Evolutionary conservation across 306 rosid species (phyloP), one percentile per base, ranked within the genome.

Genomic region (Prinsepia uniflora): DNA sequence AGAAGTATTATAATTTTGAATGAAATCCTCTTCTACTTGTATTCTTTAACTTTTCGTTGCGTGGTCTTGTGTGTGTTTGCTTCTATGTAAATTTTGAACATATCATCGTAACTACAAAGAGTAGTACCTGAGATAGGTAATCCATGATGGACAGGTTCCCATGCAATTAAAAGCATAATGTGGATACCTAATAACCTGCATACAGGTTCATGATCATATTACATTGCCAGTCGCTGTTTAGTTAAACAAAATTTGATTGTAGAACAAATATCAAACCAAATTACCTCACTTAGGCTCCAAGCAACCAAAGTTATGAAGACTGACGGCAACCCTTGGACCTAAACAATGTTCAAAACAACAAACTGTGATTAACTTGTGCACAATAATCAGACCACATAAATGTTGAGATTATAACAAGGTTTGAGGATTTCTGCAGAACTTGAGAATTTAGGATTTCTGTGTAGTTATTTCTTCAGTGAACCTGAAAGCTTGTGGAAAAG

Each of bases 271-370:
- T 72, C 20, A 40, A n/a, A 39, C 30, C 54, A 67, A 72, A 55
- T 73, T 68, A 91, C 99, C 91, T 94, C 97, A 77, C 84, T 78
- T 55, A 86, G 69, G 87, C 96, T 89, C 99, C 99, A 91, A 54
- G 95, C 91, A 70, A 85, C 36, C 79, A 91, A 86, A 72, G 95
- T 89, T 72, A 91, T 83, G 67, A 91, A 86, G 67, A 91, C 86
- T 10, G 90, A 80, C n/a, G 92, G 90, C 46, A 78, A 71, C 73
- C 83, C 85, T 78, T 89, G 96, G 57, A 94, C 82, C 96, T 91
- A 61, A 71, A 75, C 65, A 63, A 71, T 17, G 77, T 11, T 63
- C 15, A 44, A 73, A 71, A 6, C 22, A 45, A 40, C 46, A 39
- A 53, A 10, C 67, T 45, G 5, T 14, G 8, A 61, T 63, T 9